These are phyloP conservation scores for Eucalyptus urophylla DNA, from an alignment of 345 rosid genomes.

Conservation along the genomic window DNA sequence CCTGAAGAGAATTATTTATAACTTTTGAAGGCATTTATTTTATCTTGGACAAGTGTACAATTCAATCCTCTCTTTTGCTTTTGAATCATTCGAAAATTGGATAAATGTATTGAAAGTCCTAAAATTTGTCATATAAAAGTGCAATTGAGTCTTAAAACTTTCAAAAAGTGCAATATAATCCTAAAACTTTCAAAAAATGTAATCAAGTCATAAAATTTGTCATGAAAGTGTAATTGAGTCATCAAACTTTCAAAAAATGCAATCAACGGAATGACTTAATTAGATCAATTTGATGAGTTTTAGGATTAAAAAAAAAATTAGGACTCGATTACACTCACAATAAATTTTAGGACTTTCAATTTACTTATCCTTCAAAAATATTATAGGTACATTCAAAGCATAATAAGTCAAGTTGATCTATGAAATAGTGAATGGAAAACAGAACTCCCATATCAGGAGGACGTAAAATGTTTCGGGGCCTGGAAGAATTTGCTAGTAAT, in stretches of 20 bases:
- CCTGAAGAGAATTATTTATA: neutral
- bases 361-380: neutral
- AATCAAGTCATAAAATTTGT: too few species aligned
- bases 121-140: too few species aligned
- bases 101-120: too few species aligned
- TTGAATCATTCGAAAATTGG: neutral
- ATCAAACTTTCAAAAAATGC: too few species aligned
- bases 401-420: neutral
- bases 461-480: neutral
- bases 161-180: too few species aligned
- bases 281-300: too few species aligned
- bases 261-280: too few species aligned
- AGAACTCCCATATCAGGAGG: neutral
- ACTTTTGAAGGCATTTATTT: neutral
- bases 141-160: too few species aligned
- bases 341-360: too few species aligned
- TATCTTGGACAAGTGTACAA: neutral
- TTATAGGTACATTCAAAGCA: neutral
- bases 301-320: too few species aligned
- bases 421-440: neutral
- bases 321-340: rapidly evolving
- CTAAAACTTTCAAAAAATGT: too few species aligned
- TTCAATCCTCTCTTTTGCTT: neutral
- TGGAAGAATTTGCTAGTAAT: neutral
- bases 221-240: too few species aligned